phyloP scores from a whole-genome alignment of 495 filamentous ascomycete genomes.

The Corynascus novoguineensis region DNA sequence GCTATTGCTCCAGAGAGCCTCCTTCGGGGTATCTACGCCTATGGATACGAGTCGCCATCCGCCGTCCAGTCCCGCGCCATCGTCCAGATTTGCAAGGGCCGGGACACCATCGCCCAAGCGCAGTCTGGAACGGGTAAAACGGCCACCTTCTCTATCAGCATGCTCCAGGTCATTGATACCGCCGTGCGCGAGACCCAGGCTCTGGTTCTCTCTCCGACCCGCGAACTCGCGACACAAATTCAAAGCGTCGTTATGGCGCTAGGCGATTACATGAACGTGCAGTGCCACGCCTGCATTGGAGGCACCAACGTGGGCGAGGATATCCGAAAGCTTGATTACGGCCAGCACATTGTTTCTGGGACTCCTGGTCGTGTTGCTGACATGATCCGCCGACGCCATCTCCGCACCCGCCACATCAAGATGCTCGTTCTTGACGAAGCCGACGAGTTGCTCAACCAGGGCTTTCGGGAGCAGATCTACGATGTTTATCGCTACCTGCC shows the following conservation, averaged over 20 bases:
- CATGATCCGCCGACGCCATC: conserved; percentile 95
- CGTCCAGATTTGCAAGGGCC: conserved; percentile 97
- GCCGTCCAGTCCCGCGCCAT: conserved; percentile 97
- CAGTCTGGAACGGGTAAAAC: conserved; percentile 99
- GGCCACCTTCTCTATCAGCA: conserved; percentile 97
- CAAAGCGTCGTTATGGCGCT: conserved; percentile 98
- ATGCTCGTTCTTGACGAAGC: conserved; percentile 99
- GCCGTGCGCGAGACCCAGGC: conserved; percentile 92
- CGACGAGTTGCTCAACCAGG: conserved; percentile 95
- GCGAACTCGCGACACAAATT: conserved; percentile 97
- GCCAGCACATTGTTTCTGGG: conserved; percentile 93
- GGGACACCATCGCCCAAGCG: conserved; percentile 98
- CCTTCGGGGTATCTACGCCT: conserved; percentile 95
- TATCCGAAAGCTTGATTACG: conserved; percentile 92
- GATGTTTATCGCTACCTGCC: conserved; percentile 98
- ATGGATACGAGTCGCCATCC: conserved; percentile 95
- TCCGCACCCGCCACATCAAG: conserved; percentile 96
- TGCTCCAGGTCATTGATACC: conserved; percentile 95
- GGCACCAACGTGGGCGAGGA: conserved; percentile 97
- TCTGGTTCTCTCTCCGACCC: conserved; percentile 91
- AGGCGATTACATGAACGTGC: conserved; percentile 98
- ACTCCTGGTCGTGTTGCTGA: conserved; percentile 97
- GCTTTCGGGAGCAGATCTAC: conserved; percentile 99
- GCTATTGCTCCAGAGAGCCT: conserved; percentile 60
- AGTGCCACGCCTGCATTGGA: conserved; percentile 99